Conservation (phyloP, 1,284 basidiomycete species). For the Ceratobasidium sp. region DNA sequence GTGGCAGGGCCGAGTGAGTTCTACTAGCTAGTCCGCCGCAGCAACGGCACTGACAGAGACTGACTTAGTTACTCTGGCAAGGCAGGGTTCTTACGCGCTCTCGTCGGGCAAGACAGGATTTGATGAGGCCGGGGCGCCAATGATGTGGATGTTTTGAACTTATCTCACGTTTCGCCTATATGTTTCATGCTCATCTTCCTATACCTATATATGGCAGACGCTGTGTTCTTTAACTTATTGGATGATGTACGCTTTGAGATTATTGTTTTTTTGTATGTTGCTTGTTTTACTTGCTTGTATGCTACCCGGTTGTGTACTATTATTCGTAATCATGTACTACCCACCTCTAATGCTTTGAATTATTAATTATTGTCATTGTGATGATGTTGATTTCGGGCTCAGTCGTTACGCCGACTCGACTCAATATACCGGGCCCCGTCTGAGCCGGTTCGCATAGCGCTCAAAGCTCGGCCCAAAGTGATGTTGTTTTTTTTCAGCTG, state of each 20-base stretch:
- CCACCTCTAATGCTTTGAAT: too few species aligned
- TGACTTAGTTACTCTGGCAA: conserved; percentile 36
- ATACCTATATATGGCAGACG: not conserved
- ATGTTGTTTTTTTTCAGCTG: too few species aligned
- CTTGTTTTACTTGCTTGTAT: conserved; percentile 18
- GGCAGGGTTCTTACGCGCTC: conserved; percentile 33
- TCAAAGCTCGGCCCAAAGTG: too few species aligned
- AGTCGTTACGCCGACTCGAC: too few species aligned
- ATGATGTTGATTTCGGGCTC: too few species aligned
- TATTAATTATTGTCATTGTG: too few species aligned
- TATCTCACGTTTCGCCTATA: not conserved
- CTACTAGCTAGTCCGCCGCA: not conserved
- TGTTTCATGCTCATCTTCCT: conserved; percentile 20
- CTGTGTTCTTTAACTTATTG: conserved; percentile 13
- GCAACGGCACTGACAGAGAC: conserved; percentile 11
- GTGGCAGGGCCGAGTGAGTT: conserved; percentile 33
- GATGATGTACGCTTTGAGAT: conserved; percentile 15
- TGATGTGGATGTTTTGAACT: conserved; percentile 20
- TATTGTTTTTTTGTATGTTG: conserved; percentile 15
- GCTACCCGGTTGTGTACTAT: conserved; percentile 7
- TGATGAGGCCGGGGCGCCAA: conserved; percentile 39
- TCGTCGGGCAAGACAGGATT: conserved; percentile 38
- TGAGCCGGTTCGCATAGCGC: too few species aligned
- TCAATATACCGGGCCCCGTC: too few species aligned
- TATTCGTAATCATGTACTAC: conserved; percentile 22